Evolutionary conservation across 2,329 filamentous ascomycete genomes (phyloP).

Genomic region (Arthrobotrys entomopaga): DNA sequence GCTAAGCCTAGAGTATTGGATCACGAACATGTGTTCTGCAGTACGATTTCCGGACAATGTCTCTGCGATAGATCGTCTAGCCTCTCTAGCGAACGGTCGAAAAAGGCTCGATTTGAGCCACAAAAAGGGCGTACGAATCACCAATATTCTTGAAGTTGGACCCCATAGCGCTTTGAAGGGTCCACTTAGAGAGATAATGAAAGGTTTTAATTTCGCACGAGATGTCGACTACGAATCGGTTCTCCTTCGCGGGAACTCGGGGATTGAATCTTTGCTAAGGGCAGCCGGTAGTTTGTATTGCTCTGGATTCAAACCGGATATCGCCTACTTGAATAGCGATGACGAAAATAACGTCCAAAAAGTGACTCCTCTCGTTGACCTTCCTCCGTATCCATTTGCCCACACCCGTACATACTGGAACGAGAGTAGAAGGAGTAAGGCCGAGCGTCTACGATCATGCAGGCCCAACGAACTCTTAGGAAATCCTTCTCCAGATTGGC

Average conservation of each 20-base stretch:
- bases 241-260: conserved; percentile 10
- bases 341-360: neutral
- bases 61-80: conserved; percentile 19
- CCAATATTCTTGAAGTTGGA: conserved; percentile 37
- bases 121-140: conserved; percentile 7
- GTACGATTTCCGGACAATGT: conserved; percentile 27
- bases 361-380: conserved; percentile 16
- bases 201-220: conserved; percentile 10
- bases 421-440: conserved; percentile 28
- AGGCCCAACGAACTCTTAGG: conserved; percentile 28
- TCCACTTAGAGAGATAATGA: conserved; percentile 31
- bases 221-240: conserved; percentile 24
- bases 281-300: conserved; percentile 27
- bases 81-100: conserved; percentile 13
- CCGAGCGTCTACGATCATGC: conserved; percentile 18
- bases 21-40: conserved; percentile 31
- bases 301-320: conserved; percentile 25
- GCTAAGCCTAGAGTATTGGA: conserved; percentile 33
- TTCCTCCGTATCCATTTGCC: conserved; percentile 32
- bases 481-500: conserved; percentile 35
- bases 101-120: conserved; percentile 27
- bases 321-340: conserved; percentile 22
- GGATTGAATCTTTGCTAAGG: conserved; percentile 13
- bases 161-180: conserved; percentile 28
- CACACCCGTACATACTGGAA: conserved; percentile 29